Evolutionary conservation across 495 filamentous ascomycete species (phyloP), one percentile per base, ranked within the genome.

Genomic region (Aspergillus homomorphus): DNA sequence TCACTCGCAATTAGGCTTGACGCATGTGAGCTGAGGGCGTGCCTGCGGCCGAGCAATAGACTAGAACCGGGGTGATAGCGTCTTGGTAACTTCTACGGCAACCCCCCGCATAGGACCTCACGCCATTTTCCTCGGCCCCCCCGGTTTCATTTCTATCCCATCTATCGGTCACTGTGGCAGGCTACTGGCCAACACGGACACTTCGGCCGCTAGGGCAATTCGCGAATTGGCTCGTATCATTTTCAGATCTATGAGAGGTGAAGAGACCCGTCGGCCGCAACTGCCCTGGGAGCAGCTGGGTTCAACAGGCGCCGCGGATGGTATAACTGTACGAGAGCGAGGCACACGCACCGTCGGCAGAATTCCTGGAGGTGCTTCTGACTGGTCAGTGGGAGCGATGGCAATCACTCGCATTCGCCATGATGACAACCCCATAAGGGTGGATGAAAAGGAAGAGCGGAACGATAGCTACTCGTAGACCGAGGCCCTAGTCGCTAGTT

Each of bases 111-210:
- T 28, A 28, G 26, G 26, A 28, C 26, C 26, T 28, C 26, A 28
- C 26, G 26, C 26, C 9, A 28, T 9, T 12, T 12, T 38, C 33
- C 33, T 7, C 33, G 2, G 33, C 33, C 33, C 33, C 12, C 33
- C 33, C 33, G 33, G 33, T 38, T 14, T 38, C 46, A 50, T 51
- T 50, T 30, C 45, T 51, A 50, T 50, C 46, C 30, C 48, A 28
- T 51, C 24, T 28, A 18, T 4, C 48, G 24, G 30, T n/a, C 12
- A 8, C 24, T 30, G 48, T 51, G 48, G 48, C 48, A n/a, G 48
- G 24, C 48, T 51, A 9, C 16, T 28, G 15, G 23, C 48, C 23
- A 26, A 12, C 24, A 14, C 33, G 8, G 33, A 38, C 21, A 19
- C 48, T 15, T 15, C 23, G 23, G 48, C 18, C 23, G 48, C 12